Evolutionary conservation across 2,329 filamentous ascomycete species (phyloP).

Genomic region (Aspergillus persii): DNA sequence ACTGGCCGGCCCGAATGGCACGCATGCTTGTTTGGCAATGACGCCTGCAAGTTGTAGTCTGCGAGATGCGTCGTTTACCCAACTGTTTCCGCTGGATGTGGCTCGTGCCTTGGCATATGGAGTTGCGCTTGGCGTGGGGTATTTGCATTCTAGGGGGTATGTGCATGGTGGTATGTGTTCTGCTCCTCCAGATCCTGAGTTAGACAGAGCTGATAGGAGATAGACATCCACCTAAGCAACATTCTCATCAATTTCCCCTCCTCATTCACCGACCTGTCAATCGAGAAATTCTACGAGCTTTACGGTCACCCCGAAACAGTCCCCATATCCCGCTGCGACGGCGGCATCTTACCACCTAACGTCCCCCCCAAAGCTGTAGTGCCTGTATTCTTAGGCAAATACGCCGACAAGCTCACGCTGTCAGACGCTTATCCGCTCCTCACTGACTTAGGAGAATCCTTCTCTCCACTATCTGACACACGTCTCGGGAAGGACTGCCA

Average conservation of each 20-base stretch:
- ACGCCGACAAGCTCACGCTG: conserved; percentile 26
- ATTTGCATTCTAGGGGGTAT: conserved; percentile 27
- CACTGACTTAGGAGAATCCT: conserved; percentile 29
- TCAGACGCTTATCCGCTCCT: conserved; percentile 30
- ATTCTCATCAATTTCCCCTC: conserved; percentile 24
- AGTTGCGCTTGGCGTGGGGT: conserved; percentile 21
- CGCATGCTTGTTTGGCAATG: too few relatives aligned
- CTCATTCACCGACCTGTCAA: conserved; percentile 29
- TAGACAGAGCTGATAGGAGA: too few relatives aligned
- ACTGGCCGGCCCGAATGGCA: too few relatives aligned
- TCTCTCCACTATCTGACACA: conserved; percentile 15
- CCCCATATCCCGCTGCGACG: conserved; percentile 23
- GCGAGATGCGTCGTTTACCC: conserved; percentile 25
- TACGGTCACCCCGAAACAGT: conserved; percentile 30
- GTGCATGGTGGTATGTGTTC: conserved; percentile 27
- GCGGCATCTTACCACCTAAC: conserved; percentile 23
- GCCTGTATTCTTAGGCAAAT: conserved; percentile 29
- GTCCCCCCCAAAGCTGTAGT: conserved; percentile 26
- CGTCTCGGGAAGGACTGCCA: conserved; percentile 24
- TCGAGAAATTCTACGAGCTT: conserved; percentile 31
- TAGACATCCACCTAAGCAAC: conserved; percentile 34
- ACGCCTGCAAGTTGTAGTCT: conserved; percentile 8
- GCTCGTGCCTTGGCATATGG: conserved; percentile 21
- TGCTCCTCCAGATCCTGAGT: too few relatives aligned
- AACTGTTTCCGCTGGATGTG: conserved; percentile 27